phyloP scores from a whole-genome alignment of 768 basidiomycete species.

The Russula foetens region DNA sequence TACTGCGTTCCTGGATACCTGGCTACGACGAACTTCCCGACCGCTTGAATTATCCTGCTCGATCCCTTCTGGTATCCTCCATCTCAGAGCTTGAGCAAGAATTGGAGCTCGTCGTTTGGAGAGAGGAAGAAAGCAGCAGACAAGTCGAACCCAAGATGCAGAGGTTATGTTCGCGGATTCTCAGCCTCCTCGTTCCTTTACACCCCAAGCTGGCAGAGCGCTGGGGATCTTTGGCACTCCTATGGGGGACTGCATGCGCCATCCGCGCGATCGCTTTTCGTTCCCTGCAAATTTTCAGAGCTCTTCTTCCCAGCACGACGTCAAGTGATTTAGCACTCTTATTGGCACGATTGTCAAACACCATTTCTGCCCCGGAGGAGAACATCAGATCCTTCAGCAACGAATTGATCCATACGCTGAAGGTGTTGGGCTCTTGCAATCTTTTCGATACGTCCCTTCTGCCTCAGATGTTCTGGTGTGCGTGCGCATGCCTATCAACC shows the following conservation, averaged over 20 bases:
- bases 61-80: constrained; percentile 40
- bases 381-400: constrained; percentile 77
- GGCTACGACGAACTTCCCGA: constrained; percentile 69
- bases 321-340: constrained; percentile 68
- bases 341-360: constrained; percentile 76
- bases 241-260: constrained; percentile 83
- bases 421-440: constrained; percentile 45
- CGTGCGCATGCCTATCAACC: constrained; percentile 73
- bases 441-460: constrained; percentile 54
- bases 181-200: constrained; percentile 61
- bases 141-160: constrained; percentile 61
- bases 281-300: constrained; percentile 84
- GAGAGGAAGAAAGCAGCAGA: constrained; percentile 51
- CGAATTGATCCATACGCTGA: constrained; percentile 74
- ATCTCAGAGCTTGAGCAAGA: constrained; percentile 52
- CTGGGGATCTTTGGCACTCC: constrained; percentile 75
- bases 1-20: constrained; percentile 74
- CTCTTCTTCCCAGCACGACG: constrained; percentile 63
- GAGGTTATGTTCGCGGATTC: constrained; percentile 53
- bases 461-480: constrained; percentile 85
- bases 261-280: constrained; percentile 81
- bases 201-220: constrained; percentile 59
- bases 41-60: constrained; percentile 40
- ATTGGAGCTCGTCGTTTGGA: constrained; percentile 56
- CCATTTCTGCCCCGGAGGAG: constrained; percentile 65